phyloP scores from a whole-genome alignment of 441 rosid genomes.

The Viola pubescens region DNA sequence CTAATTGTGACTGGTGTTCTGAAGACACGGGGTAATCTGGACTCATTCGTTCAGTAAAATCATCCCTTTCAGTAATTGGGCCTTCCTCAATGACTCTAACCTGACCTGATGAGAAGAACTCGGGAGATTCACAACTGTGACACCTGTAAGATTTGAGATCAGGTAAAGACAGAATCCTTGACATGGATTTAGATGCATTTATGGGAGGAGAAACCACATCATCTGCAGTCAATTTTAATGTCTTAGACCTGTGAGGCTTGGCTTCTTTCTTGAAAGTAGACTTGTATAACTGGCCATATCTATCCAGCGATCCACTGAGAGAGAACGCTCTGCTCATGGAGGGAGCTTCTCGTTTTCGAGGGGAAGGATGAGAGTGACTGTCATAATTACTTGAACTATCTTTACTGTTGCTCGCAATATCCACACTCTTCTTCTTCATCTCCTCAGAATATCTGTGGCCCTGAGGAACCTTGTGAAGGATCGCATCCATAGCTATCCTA shows the following conservation, averaged over 20 bases:
- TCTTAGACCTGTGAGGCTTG: conserved; percentile 28
- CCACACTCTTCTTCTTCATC: conserved; percentile 32
- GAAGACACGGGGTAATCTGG: conserved; percentile 12
- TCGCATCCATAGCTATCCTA: conserved; percentile 70
- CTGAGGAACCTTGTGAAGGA: conserved; percentile 69
- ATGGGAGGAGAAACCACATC: conserved; percentile 18
- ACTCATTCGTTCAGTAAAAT: conserved; percentile 2
- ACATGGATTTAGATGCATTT: conserved; percentile 27
- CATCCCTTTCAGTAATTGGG: background rate
- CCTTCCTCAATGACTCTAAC: conserved; percentile 3
- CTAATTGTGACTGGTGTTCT: conserved; percentile 9
- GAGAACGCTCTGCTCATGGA: conserved; percentile 45
- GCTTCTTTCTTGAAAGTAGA: conserved; percentile 39
- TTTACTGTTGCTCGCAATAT: conserved; percentile 22
- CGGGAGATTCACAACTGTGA: conserved; percentile 21
- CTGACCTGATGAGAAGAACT: conserved; percentile 18
- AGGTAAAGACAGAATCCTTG: conserved; percentile 57
- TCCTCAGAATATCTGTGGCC: conserved; percentile 42
- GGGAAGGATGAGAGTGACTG: conserved; percentile 14
- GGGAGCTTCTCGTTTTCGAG: conserved; percentile 13
- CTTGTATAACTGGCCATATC: conserved; percentile 56
- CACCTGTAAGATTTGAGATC: conserved; percentile 33
- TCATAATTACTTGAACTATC: conserved; percentile 12
- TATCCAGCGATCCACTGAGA: conserved; percentile 45
- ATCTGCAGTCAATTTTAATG: conserved; percentile 22